Conservation (phyloP, 2,329 filamentous ascomycete species). For the Aspergillus novofumigatus region DNA sequence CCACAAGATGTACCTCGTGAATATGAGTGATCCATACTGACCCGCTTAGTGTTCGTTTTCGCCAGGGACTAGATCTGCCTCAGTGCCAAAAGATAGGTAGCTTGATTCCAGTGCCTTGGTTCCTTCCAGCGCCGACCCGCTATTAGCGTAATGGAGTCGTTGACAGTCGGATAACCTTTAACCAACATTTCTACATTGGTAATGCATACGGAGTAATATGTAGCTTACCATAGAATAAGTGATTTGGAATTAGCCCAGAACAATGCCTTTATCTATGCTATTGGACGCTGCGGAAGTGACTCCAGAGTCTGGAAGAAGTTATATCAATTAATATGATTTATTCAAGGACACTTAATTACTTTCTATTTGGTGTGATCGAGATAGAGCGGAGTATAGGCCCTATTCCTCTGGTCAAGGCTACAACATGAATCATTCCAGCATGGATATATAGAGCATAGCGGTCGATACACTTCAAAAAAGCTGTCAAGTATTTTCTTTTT, state of each 20-base stretch:
- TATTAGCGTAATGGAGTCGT: slow-evolving; percentile 6
- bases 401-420: slow-evolving; percentile 10
- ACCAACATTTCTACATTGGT: background rate
- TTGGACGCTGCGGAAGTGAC: background rate
- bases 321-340: background rate
- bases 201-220: background rate
- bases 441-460: background rate
- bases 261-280: background rate
- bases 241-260: background rate
- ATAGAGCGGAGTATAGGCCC: background rate
- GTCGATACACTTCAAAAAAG: background rate
- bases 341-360: background rate
- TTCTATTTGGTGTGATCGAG: background rate
- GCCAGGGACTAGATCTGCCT: too few relatives aligned
- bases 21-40: background rate
- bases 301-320: background rate
- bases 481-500: background rate
- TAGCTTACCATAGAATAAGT: background rate
- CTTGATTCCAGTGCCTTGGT: slow-evolving; percentile 10
- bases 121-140: slow-evolving; percentile 7
- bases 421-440: background rate
- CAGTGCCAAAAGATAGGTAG: background rate
- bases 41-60: too few relatives aligned
- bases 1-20: background rate
- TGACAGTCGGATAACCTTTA: background rate